phyloP scores from a whole-genome alignment of 2,329 filamentous ascomycete species.

The Colletotrichum sp. region DNA sequence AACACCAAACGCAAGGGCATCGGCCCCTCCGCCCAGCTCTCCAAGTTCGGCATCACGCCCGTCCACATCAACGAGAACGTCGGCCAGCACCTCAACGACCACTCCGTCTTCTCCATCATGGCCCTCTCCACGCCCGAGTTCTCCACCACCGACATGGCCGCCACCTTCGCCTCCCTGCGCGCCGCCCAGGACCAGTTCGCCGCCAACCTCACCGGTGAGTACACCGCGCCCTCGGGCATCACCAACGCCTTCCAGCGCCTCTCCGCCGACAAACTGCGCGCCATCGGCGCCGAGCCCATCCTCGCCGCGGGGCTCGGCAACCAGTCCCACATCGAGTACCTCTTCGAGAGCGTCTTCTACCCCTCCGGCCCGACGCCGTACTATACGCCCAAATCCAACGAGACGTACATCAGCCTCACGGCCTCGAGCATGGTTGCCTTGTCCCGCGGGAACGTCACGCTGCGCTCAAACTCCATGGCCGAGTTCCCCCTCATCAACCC shows the following conservation, averaged over 20 bases:
- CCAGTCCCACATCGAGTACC: constrained; percentile 30
- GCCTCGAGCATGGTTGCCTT: constrained; percentile 28
- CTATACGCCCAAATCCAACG: constrained; percentile 26
- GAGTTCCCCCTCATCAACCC: constrained; percentile 26
- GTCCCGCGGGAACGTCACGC: constrained; percentile 26
- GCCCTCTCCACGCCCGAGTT: constrained; percentile 26
- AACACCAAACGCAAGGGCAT: constrained; percentile 20
- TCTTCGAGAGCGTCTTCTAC: constrained; percentile 31
- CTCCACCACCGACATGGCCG: constrained; percentile 26
- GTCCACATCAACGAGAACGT: constrained; percentile 28
- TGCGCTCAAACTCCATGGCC: constrained; percentile 24
- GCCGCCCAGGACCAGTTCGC: constrained; percentile 27
- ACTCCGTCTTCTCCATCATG: constrained; percentile 32
- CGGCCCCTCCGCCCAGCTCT: constrained; percentile 21
- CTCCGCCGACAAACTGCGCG: constrained; percentile 19
- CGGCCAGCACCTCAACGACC: constrained; percentile 29
- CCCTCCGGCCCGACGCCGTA: constrained; percentile 30
- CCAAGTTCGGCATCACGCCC: constrained; percentile 25
- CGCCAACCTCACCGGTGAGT: constrained; percentile 23
- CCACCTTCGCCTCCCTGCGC: constrained; percentile 21
- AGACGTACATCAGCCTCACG: constrained; percentile 29
- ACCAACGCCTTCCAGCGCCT: constrained; percentile 29
- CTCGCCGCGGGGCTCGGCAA: constrained; percentile 24
- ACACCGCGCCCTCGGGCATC: constrained; percentile 28
- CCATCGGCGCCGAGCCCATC: constrained; percentile 25